A percentile compares a stretch with the other conserved stretches of the same genome.
Conservation (phyloP, 768 basidiomycete genomes). For the Leccinellum albellum region DNA sequence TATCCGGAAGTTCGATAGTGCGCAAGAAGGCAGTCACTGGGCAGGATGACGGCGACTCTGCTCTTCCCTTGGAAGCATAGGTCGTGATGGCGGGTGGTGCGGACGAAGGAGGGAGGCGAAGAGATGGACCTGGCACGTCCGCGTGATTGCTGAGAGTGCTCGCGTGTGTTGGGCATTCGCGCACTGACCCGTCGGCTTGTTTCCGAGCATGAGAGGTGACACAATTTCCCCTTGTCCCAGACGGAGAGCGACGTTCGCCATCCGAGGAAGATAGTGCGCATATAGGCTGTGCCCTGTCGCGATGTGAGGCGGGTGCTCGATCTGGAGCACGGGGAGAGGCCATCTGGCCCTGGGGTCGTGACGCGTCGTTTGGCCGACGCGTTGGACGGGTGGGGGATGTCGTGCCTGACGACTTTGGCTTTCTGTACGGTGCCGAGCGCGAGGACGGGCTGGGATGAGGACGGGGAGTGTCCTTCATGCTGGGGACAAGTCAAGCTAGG, state of each 20-base stretch:
- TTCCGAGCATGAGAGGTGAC: constrained; percentile 1
- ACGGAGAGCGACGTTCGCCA: background rate
- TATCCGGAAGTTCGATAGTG: constrained; percentile 22
- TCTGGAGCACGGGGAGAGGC: constrained; percentile 2
- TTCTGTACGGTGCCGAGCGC: constrained; percentile 17
- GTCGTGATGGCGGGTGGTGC: background rate
- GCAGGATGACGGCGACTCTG: constrained; percentile 10
- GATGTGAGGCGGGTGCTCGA: constrained; percentile 2
- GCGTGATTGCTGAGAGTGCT: constrained; percentile 7
- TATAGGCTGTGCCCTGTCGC: constrained; percentile 4
- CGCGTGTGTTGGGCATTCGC: constrained; percentile 4
- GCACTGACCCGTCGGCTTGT: constrained; percentile 4
- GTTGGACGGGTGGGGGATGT: constrained; percentile 8
- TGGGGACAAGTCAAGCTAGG: constrained; percentile 5
- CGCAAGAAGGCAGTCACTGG: constrained; percentile 25
- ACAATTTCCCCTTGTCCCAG: constrained; percentile 7
- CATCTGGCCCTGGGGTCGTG: constrained; percentile 3
- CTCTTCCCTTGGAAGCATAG: background rate
- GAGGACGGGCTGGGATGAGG: constrained; percentile 6
- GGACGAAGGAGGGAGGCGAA: constrained; percentile 15
- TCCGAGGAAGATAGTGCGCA: background rate
- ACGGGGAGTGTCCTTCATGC: constrained; percentile 26
- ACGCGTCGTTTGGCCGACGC: constrained; percentile 14
- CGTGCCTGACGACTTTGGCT: constrained; percentile 1
- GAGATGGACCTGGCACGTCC: constrained; percentile 10